These are phyloP conservation scores for Oryza officinalis DNA, from an alignment of 176 grass and related monocot genomes.

Conservation along the genomic window DNA sequence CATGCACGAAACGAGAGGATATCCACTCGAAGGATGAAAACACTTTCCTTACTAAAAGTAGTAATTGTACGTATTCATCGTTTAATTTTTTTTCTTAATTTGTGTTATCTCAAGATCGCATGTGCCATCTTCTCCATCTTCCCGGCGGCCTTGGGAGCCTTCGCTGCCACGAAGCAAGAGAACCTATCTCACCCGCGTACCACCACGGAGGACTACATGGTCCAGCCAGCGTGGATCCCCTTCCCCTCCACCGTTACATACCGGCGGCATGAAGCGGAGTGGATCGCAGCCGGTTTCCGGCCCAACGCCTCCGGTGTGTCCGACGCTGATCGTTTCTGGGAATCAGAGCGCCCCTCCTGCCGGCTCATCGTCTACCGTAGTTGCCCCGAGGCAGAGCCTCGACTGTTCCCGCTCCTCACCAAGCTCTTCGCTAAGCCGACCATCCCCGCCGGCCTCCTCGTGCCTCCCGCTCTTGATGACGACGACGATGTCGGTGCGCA, in stretches of 20 bases:
- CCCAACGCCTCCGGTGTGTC: constrained; percentile 22
- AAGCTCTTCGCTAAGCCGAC: constrained; percentile 23
- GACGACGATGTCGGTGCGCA: too few species aligned
- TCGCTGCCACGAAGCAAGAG: neutral
- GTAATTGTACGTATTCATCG: too few species aligned
- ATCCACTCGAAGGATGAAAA: too few species aligned
- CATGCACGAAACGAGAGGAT: too few species aligned
- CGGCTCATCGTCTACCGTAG: constrained; percentile 1
- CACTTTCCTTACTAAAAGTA: too few species aligned
- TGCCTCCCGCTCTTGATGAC: neutral
- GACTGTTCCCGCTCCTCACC: neutral
- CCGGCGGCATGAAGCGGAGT: constrained; percentile 30
- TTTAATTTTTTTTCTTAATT: too few species aligned
- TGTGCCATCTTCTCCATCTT: constrained; percentile 20
- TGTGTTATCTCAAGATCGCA: too few species aligned
- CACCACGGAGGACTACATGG: constrained; percentile 18
- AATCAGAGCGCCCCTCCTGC: neutral
- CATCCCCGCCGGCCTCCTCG: constrained; percentile 36
- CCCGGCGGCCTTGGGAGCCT: neutral
- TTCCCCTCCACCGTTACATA: neutral
- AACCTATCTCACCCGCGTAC: neutral
- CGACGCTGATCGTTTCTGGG: neutral
- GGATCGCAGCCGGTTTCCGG: neutral
- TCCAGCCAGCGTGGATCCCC: constrained; percentile 31
- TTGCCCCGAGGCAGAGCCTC: constrained; percentile 33